phyloP scores from a whole-genome alignment of 495 filamentous ascomycete genomes.

The Neurospora discreta region DNA sequence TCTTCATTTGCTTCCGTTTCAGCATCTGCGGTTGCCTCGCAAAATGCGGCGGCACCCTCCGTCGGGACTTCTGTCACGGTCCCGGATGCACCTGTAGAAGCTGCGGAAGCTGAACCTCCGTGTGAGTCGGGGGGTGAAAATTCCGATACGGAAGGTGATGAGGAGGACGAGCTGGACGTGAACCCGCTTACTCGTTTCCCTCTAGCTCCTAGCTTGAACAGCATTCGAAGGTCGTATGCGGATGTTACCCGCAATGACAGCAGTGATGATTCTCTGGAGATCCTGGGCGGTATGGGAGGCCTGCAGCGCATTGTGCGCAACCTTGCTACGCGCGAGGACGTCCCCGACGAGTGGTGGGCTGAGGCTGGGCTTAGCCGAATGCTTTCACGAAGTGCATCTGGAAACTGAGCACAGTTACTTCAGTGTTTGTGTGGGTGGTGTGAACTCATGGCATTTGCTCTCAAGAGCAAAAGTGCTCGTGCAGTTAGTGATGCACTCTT shows the following conservation, averaged over 20 bases:
- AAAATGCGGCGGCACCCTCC: constrained; percentile 21
- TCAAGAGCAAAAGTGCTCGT: not conserved
- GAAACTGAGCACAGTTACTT: constrained; percentile 10
- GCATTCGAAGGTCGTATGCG: constrained; percentile 22
- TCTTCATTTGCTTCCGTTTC: constrained; percentile 68
- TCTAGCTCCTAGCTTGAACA: constrained; percentile 1
- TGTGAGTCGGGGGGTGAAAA: constrained; percentile 28
- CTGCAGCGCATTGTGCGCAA: constrained; percentile 60
- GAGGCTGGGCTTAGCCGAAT: constrained; percentile 56
- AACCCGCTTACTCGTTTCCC: constrained; percentile 15
- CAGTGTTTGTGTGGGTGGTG: not conserved
- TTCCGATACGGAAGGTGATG: constrained; percentile 24
- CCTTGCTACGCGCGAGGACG: constrained; percentile 54
- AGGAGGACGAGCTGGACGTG: constrained; percentile 22
- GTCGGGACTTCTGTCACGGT: constrained; percentile 26
- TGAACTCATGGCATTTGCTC: not conserved
- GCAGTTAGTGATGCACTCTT: not conserved
- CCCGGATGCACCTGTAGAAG: constrained; percentile 21
- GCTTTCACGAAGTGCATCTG: constrained; percentile 30
- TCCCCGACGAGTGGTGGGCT: constrained; percentile 70
- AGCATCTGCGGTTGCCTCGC: constrained; percentile 30
- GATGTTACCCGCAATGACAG: constrained; percentile 17
- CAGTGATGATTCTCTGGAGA: constrained; percentile 20
- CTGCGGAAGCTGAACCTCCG: constrained; percentile 13
- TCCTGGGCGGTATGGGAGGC: constrained; percentile 40